Percentiles rank a stretch among this genome's conserved stretches.
Conservation (phyloP, 768 basidiomycete genomes). For the Rhodotorula diobovata region DNA sequence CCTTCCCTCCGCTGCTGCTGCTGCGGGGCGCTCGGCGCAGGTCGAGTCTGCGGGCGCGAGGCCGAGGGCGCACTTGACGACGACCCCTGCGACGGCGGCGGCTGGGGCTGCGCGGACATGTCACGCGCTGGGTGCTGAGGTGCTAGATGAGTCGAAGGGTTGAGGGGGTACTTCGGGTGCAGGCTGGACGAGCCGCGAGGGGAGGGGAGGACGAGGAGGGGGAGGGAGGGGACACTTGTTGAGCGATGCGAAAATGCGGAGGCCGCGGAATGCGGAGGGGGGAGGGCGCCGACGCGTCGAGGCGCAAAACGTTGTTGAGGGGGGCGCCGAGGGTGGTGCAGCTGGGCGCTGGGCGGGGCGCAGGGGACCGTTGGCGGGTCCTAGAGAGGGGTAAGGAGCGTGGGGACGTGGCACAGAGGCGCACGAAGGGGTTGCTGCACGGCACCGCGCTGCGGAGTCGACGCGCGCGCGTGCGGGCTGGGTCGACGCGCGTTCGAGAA, state of each 20-base stretch:
- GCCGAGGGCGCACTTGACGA: too few species aligned
- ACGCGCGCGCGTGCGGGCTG: too few species aligned
- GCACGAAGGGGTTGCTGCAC: too few species aligned
- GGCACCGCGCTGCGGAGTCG: too few species aligned
- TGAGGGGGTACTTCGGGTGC: too few species aligned
- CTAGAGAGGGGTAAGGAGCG: not conserved
- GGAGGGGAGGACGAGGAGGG: not conserved
- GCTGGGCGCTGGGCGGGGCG: too few species aligned
- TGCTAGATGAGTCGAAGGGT: not conserved
- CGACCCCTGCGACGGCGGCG: not conserved
- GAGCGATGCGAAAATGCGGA: not conserved
- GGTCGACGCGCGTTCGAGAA: not conserved
- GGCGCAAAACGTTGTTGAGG: not conserved
- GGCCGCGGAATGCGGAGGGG: not conserved
- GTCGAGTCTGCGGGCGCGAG: not conserved
- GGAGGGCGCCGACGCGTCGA: not conserved
- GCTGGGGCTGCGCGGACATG: not conserved
- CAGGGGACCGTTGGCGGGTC: too few species aligned
- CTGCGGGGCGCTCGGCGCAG: not conserved
- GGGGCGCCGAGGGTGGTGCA: too few species aligned
- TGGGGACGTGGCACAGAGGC: not conserved
- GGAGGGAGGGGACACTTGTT: not conserved
- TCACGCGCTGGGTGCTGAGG: too few species aligned
- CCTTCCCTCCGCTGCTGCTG: not conserved
- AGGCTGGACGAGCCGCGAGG: too few species aligned